Base-by-base conservation (phyloP, 495 filamentous ascomycete genomes). In the Xylaria venustula region DNA sequence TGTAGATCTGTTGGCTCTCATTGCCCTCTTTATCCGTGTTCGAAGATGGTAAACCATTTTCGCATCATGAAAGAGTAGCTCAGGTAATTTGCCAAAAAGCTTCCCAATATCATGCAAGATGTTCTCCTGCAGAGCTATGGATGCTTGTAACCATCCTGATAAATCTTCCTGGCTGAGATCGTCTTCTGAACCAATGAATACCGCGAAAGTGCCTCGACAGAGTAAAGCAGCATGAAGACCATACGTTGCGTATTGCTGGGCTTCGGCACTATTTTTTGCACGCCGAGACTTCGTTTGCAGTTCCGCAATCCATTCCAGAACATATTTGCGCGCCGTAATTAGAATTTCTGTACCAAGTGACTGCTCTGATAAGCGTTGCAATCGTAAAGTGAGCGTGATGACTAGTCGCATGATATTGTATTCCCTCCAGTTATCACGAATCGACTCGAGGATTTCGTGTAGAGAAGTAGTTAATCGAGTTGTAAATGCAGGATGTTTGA, bases 361-460 rank as follows among this genome's bases (percentile, higher is more conserved):
- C n/a, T 36, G 48, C 3, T 36, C 44, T 1, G 62, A 56, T 11
- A 67, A 44, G 23, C 46, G 71, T 51, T 55, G 60, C 25, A 81
- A 3, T 55, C 73, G 61, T 12, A 81, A 64, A 7, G 49, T 52
- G 4, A 85, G 60, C 0, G 78, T 77, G 37, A 84, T 74, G 0
- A 85, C 60, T 3, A 74, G 68, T 9, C 79, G 75, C 80, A 86
- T 83, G 7, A 70, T 67, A 44, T 78, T 61, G 1, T 62, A 62
- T 44, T 87, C 85, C 22, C 85, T 71, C 82, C 80, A 87, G 53
- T 83, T 87, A 1, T 64, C 61, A 5, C 55, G 58, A 14, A 87
- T 74, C 20, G 32, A 67, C 0, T 66, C 49, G 0, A 86, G 62
- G 3, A 80, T 76, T 7, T 64, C 47, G 2, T 73, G 60, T 6